phyloP scores from a whole-genome alignment of 768 basidiomycete genomes.

The Cantharellus cinnabarinus region DNA sequence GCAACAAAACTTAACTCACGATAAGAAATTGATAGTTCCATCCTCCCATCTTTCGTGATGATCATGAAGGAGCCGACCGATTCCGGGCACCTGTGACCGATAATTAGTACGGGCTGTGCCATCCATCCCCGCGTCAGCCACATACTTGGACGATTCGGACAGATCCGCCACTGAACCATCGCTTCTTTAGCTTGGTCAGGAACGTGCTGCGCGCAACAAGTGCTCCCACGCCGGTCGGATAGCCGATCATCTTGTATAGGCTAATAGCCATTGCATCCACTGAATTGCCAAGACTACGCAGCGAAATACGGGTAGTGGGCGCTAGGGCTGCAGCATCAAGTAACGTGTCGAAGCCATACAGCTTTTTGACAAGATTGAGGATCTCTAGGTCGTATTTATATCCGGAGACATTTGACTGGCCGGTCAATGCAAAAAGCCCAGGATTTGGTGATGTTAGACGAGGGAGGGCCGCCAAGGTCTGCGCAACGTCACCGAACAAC shows the following conservation, averaged over 20 bases:
- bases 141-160: slow-evolving; percentile 61
- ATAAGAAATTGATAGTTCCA: slow-evolving; percentile 68
- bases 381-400: slow-evolving; percentile 43
- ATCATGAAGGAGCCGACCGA: neutral
- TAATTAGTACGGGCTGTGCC: slow-evolving; percentile 25
- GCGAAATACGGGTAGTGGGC: slow-evolving; percentile 45
- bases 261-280: slow-evolving; percentile 70
- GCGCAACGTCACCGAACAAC: neutral
- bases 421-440: slow-evolving; percentile 49
- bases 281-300: slow-evolving; percentile 27
- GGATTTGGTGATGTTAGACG: neutral
- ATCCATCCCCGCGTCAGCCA: slow-evolving; percentile 37
- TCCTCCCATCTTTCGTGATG: slow-evolving; percentile 29
- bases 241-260: slow-evolving; percentile 85
- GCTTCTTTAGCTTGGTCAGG: slow-evolving; percentile 29
- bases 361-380: slow-evolving; percentile 34
- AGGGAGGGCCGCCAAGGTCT: neutral
- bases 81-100: neutral
- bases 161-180: slow-evolving; percentile 74
- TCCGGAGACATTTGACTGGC: slow-evolving; percentile 67
- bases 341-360: slow-evolving; percentile 52
- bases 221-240: slow-evolving; percentile 68
- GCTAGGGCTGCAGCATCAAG: slow-evolving; percentile 68
- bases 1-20: slow-evolving; percentile 7
- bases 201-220: slow-evolving; percentile 55